Conservation (phyloP, 1,284 basidiomycete species). For the Moniliophthora roreri region DNA sequence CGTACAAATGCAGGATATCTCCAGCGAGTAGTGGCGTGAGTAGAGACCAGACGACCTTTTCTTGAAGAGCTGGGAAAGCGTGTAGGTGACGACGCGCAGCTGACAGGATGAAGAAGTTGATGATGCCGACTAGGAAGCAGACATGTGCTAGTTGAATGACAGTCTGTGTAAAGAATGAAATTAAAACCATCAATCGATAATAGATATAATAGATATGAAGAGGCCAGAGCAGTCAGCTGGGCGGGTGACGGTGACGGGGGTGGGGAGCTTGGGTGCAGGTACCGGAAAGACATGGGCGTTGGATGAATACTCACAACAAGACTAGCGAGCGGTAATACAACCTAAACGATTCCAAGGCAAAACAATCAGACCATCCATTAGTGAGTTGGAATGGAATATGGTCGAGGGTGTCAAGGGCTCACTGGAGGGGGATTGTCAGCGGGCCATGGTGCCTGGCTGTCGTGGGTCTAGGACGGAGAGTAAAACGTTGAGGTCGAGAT, state of each 20-base stretch:
- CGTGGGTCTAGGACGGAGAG: conserved; percentile 51
- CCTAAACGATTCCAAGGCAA: conserved; percentile 1
- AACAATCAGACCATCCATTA: no score
- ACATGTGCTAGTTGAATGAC: conserved; percentile 72
- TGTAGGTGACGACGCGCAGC: conserved; percentile 59
- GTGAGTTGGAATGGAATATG: neutral
- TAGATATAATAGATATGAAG: no score
- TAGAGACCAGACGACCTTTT: conserved; percentile 62
- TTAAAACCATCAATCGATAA: neutral
- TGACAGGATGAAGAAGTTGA: conserved; percentile 67
- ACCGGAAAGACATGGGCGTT: neutral
- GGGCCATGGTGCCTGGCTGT: conserved; percentile 74
- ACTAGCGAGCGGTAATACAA: conserved; percentile 55
- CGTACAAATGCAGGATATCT: conserved; percentile 60
- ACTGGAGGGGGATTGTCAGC: conserved; percentile 42
- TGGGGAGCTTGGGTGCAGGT: neutral
- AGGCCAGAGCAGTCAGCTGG: no score
- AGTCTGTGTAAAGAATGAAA: conserved; percentile 8
- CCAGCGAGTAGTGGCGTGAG: conserved; percentile 68
- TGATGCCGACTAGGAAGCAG: conserved; percentile 66
- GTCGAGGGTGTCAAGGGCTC: conserved; percentile 1
- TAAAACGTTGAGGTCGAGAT: conserved; percentile 11
- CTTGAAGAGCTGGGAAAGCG: conserved; percentile 60
- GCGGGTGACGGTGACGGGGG: no score
- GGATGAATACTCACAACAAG: conserved; percentile 38